Evolutionary conservation across 2,329 filamentous ascomycete species (phyloP), one percentile per base, ranked within the genome.

Genomic region (Zymoseptoria crescenta): DNA sequence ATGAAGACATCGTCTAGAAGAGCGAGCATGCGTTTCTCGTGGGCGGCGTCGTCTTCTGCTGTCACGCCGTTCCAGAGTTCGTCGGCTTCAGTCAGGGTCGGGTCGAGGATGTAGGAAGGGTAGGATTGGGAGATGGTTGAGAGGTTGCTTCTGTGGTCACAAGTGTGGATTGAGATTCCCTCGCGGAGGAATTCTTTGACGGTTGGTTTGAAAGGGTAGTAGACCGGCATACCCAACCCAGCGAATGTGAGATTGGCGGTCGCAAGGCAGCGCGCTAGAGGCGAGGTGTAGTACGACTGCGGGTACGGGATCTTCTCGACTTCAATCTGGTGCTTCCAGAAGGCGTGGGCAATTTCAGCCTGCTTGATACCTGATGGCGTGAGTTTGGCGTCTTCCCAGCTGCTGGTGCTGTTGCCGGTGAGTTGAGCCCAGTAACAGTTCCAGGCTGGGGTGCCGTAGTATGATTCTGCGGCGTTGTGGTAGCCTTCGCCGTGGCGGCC

Each of bases 181-280:
- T 89, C 87, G 27, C 86, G 80, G 63, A 89, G 76, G 24, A 80
- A 56, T 80, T 89, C 87, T 72, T 88, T 88, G 59, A 89, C 74
- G 0, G 75, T 76, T 0, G 85, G 86, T 0, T 74, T 69, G 66
- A 87, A 88, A 0, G 80, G 80, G 4, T 73, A 73, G 8, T 76
- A 70, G 9, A 70, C 68, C 1, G 84, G 83, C 1, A 87, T 70
- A 1, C 75, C 65, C 2, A 89, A 76, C 21, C 75, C 77, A 5
- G 70, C 70, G 69, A 87, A 89, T 0, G 85, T 87, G 30, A 84
- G 72, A 60, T 83, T 81, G 10, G 85, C 82, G 0, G 87, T 89
- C 35, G 79, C 74, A 4, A 85, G 76, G 65, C 85, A 88, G 54
- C 87, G 81, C 29, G 78, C 79, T 24, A 89, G 70, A 0, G 87